These are phyloP conservation scores for Exophiala aquamarina DNA, from an alignment of 2,329 filamentous ascomycete species.

Conservation along the genomic window DNA sequence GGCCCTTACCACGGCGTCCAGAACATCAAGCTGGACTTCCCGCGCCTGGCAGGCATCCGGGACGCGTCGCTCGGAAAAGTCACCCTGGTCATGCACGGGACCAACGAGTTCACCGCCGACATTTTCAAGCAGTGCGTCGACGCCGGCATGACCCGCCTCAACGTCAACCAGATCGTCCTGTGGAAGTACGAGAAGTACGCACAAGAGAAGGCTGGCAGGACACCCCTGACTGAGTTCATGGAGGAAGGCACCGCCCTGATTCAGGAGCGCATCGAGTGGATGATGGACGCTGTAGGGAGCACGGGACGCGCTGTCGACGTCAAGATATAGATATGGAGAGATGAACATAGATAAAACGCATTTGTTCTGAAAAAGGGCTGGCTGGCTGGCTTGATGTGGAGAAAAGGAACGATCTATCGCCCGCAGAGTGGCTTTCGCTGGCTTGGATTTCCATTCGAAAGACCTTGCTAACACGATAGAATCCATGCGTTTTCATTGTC, in stretches of 20 bases:
- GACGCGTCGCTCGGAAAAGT: slow-evolving; percentile 50
- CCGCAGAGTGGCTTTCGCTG: no score
- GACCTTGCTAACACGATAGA: no score
- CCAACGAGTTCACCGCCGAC: slow-evolving; percentile 57
- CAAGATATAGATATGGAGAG: no score
- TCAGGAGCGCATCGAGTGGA: slow-evolving; percentile 56
- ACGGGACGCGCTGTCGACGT: slow-evolving; percentile 34
- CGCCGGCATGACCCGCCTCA: slow-evolving; percentile 56
- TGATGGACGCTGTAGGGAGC: slow-evolving; percentile 53
- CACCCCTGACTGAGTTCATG: slow-evolving; percentile 54
- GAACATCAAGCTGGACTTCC: slow-evolving; percentile 30
- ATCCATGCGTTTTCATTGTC: no score
- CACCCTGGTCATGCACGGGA: slow-evolving; percentile 58
- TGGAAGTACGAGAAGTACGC: slow-evolving; percentile 49
- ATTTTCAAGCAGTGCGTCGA: slow-evolving; percentile 56
- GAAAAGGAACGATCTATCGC: no score
- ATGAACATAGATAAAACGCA: no score
- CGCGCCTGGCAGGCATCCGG: slow-evolving; percentile 50
- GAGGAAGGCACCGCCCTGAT: slow-evolving; percentile 57
- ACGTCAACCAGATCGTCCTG: slow-evolving; percentile 58
- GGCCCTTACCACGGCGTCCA: slow-evolving; percentile 61
- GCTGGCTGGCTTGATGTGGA: no score
- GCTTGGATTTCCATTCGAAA: no score
- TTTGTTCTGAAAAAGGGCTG: no score
- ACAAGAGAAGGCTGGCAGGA: slow-evolving; percentile 49